These are phyloP conservation scores for Fusarium sp. DNA, from an alignment of 2,329 filamentous ascomycete species.

Conservation along the genomic window DNA sequence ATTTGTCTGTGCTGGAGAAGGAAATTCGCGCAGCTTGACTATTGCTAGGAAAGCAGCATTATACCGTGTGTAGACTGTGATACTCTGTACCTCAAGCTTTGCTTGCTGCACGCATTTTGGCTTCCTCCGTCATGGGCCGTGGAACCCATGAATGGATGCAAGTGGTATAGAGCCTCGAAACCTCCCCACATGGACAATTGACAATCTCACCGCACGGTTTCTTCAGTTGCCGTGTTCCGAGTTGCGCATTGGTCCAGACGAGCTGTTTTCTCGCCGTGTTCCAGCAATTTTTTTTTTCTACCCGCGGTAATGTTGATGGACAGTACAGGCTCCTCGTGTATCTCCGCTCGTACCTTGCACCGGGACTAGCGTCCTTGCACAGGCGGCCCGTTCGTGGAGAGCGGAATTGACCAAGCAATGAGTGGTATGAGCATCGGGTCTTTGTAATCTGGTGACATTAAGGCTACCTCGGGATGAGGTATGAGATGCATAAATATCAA, in stretches of 20 bases:
- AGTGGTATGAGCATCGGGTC: slow-evolving; percentile 13
- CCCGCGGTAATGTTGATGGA: slow-evolving; percentile 2
- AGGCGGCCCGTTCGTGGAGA: slow-evolving; percentile 38
- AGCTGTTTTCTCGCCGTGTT: slow-evolving; percentile 8
- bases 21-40: slow-evolving; percentile 37
- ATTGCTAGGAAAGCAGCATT: slow-evolving; percentile 1
- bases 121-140: slow-evolving; percentile 16
- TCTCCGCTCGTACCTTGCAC: slow-evolving; percentile 34
- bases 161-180: slow-evolving; percentile 33
- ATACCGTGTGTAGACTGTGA: slow-evolving; percentile 32
- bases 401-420: slow-evolving; percentile 26
- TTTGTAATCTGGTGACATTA: slow-evolving; percentile 35
- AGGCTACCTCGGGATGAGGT: slow-evolving; percentile 26
- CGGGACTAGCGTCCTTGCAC: slow-evolving; percentile 27
- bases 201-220: slow-evolving; percentile 46
- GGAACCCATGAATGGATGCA: slow-evolving; percentile 27
- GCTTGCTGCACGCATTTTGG: slow-evolving; percentile 21
- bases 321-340: slow-evolving; percentile 26
- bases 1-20: background rate
- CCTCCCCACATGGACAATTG: slow-evolving; percentile 42
- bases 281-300: background rate
- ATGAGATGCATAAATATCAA: slow-evolving; percentile 16
- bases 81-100: slow-evolving; percentile 14
- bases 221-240: slow-evolving; percentile 48
- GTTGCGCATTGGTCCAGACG: slow-evolving; percentile 27